Evolutionary conservation across 2,329 filamentous ascomycete species (phyloP).

Genomic region (Knufia petricola): DNA sequence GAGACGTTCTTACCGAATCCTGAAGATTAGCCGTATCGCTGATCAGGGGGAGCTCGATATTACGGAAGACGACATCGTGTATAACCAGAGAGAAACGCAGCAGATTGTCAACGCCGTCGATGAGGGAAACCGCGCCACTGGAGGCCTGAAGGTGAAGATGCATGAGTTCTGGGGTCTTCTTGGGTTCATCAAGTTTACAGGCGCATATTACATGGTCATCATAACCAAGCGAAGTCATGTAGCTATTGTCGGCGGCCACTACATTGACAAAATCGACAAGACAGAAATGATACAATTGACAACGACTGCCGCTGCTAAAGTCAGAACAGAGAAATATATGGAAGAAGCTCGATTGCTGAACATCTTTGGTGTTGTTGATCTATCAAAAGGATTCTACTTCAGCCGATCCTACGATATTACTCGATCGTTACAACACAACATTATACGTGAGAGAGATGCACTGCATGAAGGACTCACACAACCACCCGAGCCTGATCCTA

Average conservation of each 20-base stretch:
- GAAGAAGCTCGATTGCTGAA: conserved; percentile 83
- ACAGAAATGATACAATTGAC: conserved; percentile 86
- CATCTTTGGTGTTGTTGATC: conserved; percentile 82
- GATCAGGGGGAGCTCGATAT: conserved; percentile 71
- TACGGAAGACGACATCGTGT: conserved; percentile 89
- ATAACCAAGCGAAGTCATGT: conserved; percentile 95
- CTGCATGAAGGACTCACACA: conserved; percentile 55
- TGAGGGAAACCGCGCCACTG: conserved; percentile 83
- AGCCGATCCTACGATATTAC: conserved; percentile 98
- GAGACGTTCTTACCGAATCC: conserved; percentile 76
- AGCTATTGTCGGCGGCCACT: conserved; percentile 91
- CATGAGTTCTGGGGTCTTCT: conserved; percentile 79
- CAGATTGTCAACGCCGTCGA: conserved; percentile 89
- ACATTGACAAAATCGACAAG: conserved; percentile 87
- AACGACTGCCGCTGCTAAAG: conserved; percentile 54
- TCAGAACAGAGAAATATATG: conserved; percentile 70
- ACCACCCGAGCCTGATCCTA: conserved; percentile 56
- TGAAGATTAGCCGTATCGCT: conserved; percentile 88
- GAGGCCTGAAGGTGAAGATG: conserved; percentile 80
- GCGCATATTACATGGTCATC: conserved; percentile 91
- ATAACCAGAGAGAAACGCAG: conserved; percentile 84
- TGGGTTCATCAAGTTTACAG: conserved; percentile 92
- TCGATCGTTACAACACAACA: conserved; percentile 82
- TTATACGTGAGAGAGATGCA: conserved; percentile 65
- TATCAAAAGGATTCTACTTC: conserved; percentile 91